Base-by-base conservation (phyloP, 306 rosid species). In the Cucumis cinereus region DNA sequence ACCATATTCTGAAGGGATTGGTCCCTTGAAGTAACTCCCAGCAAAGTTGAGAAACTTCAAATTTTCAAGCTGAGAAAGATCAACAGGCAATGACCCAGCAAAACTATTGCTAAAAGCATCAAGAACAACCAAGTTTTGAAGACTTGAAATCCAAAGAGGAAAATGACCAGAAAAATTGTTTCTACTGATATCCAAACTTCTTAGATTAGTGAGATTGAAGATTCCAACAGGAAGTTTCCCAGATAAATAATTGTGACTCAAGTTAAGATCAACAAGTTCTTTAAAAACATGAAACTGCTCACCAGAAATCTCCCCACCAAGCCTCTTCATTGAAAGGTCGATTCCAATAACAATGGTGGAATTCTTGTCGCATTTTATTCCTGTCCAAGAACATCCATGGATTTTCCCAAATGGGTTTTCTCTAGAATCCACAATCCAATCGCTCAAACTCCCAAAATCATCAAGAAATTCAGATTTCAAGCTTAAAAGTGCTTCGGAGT, bases 81-180 rank as follows among this genome's bases (percentile, higher is more conserved):
- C 91, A 26, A 71, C 83, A 19, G 98, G 96, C 78, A 94, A 75
- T 64, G 85, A 53, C 59, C 98, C 97, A 1, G 90, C 84, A 78
- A 94, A 94, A 78, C 95, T 90, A 90, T 94, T 94, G 83, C 96
- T 91, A 26, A 91, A 90, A 63, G 98, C 98, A 75, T 90, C 98
- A 55, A 91, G 81, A 50, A 87, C 84, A 73, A 76, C 69, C 77
- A 94, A 73, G 53, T 81, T 85, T 72, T 38, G 72, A 30, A 93
- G 90, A 7, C 78, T 73, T 6, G 87, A 81, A 84, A 86, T 77
- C 55, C 96, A 95, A 6, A 67, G 61, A 0, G 97, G 96, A 68
- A 94, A 94, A 10, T 69, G 84, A 58, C 97, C 97, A 10, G 98
- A 90, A 77, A 94, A 91, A 73, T 91, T 91, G 90, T 94, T 94